phyloP scores from a whole-genome alignment of 106 monocot genomes.

The Gastrodia elata region DNA sequence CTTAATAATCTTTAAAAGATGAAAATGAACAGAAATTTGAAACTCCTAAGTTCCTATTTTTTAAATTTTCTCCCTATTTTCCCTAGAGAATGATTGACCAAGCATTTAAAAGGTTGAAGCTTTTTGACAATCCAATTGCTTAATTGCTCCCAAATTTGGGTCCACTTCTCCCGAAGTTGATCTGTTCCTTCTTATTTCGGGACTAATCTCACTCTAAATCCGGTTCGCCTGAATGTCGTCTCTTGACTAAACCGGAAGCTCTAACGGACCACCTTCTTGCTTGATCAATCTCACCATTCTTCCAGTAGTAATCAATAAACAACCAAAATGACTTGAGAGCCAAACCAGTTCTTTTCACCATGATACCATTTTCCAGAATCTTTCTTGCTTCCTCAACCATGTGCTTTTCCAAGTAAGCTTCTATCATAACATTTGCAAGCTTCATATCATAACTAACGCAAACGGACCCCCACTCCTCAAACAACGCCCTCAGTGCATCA shows the following conservation, averaged over 20 bases:
- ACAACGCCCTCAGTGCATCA: conserved; percentile 16
- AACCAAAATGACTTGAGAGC: conserved; percentile 17
- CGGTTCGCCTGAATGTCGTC: background rate
- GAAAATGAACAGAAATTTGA: too few relatives aligned
- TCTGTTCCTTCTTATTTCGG: too few relatives aligned
- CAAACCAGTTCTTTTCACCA: background rate
- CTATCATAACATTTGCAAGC: conserved; percentile 31
- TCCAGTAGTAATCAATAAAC: conserved; percentile 21
- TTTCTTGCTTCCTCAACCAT: conserved; percentile 34
- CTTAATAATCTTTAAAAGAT: too few relatives aligned
- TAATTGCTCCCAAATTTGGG: too few relatives aligned
- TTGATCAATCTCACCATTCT: conserved; percentile 2
- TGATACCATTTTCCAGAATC: conserved; percentile 9
- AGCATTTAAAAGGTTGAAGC: too few relatives aligned
- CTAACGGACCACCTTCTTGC: conserved; percentile 16
- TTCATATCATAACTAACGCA: conserved; percentile 25
- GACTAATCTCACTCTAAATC: too few relatives aligned
- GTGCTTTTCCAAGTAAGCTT: conserved; percentile 28
- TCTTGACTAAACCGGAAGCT: conserved; percentile 9
- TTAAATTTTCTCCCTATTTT: too few relatives aligned
- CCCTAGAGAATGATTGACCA: too few relatives aligned
- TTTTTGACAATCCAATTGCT: too few relatives aligned
- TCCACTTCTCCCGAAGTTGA: too few relatives aligned
- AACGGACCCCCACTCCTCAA: conserved; percentile 24
- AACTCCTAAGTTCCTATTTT: too few relatives aligned